phyloP scores from a whole-genome alignment of 164 flowering plant species.

The Macadamia tetraphylla region DNA sequence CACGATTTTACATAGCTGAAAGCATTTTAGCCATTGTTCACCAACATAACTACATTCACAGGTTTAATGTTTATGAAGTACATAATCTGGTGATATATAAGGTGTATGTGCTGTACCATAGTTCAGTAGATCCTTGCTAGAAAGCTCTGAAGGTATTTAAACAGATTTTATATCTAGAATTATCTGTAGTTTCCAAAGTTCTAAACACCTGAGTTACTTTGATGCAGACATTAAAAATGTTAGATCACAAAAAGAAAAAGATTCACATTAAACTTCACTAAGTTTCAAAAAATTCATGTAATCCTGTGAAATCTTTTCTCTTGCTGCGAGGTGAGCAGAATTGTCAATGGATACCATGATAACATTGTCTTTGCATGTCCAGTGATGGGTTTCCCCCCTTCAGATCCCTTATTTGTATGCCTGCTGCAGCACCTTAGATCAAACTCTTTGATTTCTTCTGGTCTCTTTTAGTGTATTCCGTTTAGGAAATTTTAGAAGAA shows the following conservation, averaged over 20 bases:
- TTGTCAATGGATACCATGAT: neutral
- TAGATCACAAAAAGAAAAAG: too few species aligned
- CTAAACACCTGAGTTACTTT: too few species aligned
- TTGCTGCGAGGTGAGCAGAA: neutral
- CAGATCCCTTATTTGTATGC: neutral
- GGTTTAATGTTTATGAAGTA: neutral
- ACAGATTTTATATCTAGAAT: too few species aligned
- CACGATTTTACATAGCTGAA: constrained; percentile 30
- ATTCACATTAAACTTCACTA: too few species aligned
- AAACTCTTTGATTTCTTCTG: too few species aligned
- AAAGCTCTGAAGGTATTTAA: too few species aligned
- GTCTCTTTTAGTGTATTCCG: too few species aligned
- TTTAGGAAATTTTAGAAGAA: too few species aligned
- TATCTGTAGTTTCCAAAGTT: too few species aligned
- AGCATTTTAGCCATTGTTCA: neutral
- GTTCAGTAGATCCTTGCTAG: neutral
- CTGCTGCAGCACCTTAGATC: neutral
- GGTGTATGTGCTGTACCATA: neutral
- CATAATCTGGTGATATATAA: neutral
- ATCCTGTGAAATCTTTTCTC: neutral
- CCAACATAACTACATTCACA: neutral
- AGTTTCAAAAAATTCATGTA: neutral
- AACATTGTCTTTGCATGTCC: neutral
- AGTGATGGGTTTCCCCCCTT: neutral
- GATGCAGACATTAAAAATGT: too few species aligned